Evolutionary conservation across 805 yeast genomes (phyloP).

Genomic region (Kluyveromyces aestuarii): DNA sequence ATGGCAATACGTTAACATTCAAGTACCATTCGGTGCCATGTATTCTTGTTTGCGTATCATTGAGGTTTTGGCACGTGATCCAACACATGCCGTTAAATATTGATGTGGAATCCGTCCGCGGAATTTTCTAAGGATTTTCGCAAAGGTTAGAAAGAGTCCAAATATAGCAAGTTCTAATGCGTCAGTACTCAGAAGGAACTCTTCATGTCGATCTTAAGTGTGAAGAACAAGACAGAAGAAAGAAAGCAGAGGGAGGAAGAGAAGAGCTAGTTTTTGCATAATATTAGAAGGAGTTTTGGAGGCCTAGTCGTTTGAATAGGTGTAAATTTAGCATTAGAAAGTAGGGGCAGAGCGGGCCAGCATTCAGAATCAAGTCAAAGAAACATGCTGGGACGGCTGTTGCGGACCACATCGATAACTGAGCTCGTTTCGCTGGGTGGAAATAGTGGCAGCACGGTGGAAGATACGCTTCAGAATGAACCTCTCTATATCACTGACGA

Average conservation of each 20-base stretch:
- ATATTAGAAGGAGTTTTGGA: not conserved
- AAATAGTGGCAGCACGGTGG: not conserved
- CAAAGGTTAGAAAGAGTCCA: not conserved
- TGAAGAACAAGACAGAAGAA: not conserved
- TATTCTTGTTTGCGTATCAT: not conserved
- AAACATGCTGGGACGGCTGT: constrained; percentile 11
- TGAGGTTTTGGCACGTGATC: too few species aligned
- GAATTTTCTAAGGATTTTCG: not conserved
- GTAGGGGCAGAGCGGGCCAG: not conserved
- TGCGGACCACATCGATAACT: constrained; percentile 7
- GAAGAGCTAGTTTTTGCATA: too few species aligned
- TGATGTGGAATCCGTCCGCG: not conserved
- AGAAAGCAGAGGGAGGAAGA: not conserved
- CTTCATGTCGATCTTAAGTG: not conserved
- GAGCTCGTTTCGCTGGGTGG: constrained; percentile 2
- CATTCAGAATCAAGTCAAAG: not conserved
- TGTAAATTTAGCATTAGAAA: not conserved
- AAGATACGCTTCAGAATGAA: constrained; percentile 1
- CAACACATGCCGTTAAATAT: too few species aligned
- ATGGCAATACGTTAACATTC: too few species aligned
- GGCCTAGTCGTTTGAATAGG: not conserved
- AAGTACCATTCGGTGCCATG: too few species aligned
- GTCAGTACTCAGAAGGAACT: not conserved
- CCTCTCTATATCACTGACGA: constrained; percentile 18
- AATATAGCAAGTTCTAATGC: not conserved